phyloP scores from a whole-genome alignment of 2,329 filamentous ascomycete species.

The Corinectria fuckeliana region DNA sequence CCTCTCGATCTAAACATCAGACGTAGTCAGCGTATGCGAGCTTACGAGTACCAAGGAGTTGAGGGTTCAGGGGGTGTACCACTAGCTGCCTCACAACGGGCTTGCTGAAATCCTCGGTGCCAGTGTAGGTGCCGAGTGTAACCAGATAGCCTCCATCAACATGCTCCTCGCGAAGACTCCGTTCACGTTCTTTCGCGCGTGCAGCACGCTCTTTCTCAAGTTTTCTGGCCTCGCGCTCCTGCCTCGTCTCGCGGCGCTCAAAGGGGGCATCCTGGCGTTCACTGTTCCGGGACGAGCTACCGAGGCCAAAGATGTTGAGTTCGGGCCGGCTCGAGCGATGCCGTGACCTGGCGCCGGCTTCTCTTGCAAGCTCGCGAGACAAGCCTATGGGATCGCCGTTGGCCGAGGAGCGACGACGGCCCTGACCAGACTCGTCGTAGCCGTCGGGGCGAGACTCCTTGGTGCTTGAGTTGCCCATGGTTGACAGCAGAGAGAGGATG shows the following conservation, averaged over 20 bases:
- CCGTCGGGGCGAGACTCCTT: conserved; percentile 47
- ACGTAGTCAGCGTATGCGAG: conserved; percentile 24
- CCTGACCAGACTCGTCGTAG: conserved; percentile 28
- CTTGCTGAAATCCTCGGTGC: conserved; percentile 93
- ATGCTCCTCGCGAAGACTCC: conserved; percentile 88
- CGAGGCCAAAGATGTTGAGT: conserved; percentile 53
- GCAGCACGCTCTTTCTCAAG: conserved; percentile 80
- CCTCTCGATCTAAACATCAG: conserved; percentile 76
- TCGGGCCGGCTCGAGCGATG: conserved; percentile 52
- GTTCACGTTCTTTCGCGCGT: conserved; percentile 83
- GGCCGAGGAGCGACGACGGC: conserved; percentile 31
- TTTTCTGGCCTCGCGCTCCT: conserved; percentile 86
- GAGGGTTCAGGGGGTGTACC: conserved; percentile 61
- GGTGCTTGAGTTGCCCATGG: conserved; percentile 50
- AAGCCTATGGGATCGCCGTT: conserved; percentile 29
- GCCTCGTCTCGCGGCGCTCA: conserved; percentile 82
- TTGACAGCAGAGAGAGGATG: conserved; percentile 5
- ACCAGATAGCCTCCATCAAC: conserved; percentile 95
- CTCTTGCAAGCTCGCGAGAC: conserved; percentile 31
- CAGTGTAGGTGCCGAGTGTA: conserved; percentile 91
- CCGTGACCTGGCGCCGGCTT: conserved; percentile 29
- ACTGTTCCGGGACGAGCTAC: conserved; percentile 47
- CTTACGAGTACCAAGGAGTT: neutral
- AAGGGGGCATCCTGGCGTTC: conserved; percentile 53
- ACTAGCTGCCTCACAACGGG: conserved; percentile 85